These are phyloP conservation scores for Solanum phureja DNA, from an alignment of 257 asterid species.

Conservation along the genomic window DNA sequence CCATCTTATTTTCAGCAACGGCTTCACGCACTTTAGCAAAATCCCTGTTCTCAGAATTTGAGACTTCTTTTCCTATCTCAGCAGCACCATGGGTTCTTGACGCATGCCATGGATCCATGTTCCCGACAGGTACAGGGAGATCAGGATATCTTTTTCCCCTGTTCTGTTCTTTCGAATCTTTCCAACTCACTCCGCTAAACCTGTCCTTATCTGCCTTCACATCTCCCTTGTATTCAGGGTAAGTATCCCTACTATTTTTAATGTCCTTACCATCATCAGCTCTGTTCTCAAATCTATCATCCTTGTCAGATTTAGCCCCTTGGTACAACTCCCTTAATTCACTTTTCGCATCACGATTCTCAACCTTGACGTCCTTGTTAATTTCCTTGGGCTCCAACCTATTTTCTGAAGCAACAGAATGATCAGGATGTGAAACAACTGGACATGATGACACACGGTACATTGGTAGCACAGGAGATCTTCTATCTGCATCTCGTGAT, in stretches of 20 bases:
- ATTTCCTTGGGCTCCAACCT: constrained; percentile 60
- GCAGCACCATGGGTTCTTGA: constrained; percentile 45
- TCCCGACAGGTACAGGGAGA: constrained; percentile 29
- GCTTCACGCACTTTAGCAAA: constrained; percentile 59
- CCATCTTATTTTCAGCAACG: constrained; percentile 76
- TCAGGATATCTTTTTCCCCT: constrained; percentile 55
- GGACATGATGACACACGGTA: constrained; percentile 47
- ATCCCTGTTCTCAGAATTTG: constrained; percentile 41
- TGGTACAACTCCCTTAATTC: constrained; percentile 56
- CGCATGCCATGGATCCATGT: constrained; percentile 46
- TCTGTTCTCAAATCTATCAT: constrained; percentile 35
- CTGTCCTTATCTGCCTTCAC: constrained; percentile 62
- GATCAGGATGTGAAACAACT: constrained; percentile 49
- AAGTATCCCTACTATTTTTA: constrained; percentile 50
- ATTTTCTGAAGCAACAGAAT: constrained; percentile 39
- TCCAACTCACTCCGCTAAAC: constrained; percentile 47
- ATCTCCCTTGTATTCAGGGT: constrained; percentile 50
- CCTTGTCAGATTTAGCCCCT: constrained; percentile 47
- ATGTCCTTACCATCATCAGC: constrained; percentile 58
- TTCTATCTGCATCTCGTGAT: constrained; percentile 61
- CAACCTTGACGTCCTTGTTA: constrained; percentile 49
- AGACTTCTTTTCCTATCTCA: constrained; percentile 55
- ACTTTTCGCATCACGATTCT: constrained; percentile 45
- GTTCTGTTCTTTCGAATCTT: constrained; percentile 49
- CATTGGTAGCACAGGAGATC: constrained; percentile 56